Percentiles rank a stretch among this genome's conserved stretches.
These are phyloP conservation scores for Stylonectria norvegica DNA, from an alignment of 2,329 filamentous ascomycete species.

Conservation along the genomic window DNA sequence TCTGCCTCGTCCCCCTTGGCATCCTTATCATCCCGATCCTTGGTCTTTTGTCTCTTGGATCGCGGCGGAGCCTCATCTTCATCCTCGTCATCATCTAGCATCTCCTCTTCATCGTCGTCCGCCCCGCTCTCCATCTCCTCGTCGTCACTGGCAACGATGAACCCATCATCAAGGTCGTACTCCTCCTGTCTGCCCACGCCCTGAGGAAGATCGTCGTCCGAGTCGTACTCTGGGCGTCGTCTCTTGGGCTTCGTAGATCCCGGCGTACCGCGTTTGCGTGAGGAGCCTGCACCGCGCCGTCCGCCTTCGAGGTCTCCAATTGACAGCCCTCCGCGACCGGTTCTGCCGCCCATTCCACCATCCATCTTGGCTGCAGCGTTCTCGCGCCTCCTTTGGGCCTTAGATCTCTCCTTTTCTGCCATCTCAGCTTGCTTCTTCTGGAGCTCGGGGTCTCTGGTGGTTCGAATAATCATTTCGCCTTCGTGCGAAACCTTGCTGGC, in stretches of 20 bases:
- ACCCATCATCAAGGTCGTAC: slow-evolving; percentile 77
- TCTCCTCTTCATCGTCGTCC: slow-evolving; percentile 63
- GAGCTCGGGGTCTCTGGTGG: slow-evolving; percentile 71
- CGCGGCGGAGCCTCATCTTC: slow-evolving; percentile 42
- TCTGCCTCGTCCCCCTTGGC: slow-evolving; percentile 51
- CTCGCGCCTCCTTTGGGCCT: slow-evolving; percentile 63
- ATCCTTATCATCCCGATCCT: slow-evolving; percentile 47
- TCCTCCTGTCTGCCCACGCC: slow-evolving; percentile 64
- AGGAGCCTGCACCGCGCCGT: slow-evolving; percentile 44
- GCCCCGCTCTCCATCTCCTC: slow-evolving; percentile 61
- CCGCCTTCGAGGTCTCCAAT: slow-evolving; percentile 67
- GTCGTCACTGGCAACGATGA: slow-evolving; percentile 72
- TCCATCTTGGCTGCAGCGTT: slow-evolving; percentile 64
- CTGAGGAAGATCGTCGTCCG: slow-evolving; percentile 67
- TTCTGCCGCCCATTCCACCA: slow-evolving; percentile 49
- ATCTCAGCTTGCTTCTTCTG: slow-evolving; percentile 70
- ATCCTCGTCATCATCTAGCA: slow-evolving; percentile 53
- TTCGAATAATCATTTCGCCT: slow-evolving; percentile 65
- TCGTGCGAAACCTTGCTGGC: slow-evolving; percentile 55
- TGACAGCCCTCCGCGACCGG: slow-evolving; percentile 57
- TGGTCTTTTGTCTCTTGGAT: slow-evolving; percentile 50
- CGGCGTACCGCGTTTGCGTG: slow-evolving; percentile 51
- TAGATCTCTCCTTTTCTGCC: slow-evolving; percentile 70
- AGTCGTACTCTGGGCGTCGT: slow-evolving; percentile 65
- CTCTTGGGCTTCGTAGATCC: slow-evolving; percentile 51